Base-by-base conservation (phyloP, 2,329 filamentous ascomycete species). In the Claviceps pusilla region DNA sequence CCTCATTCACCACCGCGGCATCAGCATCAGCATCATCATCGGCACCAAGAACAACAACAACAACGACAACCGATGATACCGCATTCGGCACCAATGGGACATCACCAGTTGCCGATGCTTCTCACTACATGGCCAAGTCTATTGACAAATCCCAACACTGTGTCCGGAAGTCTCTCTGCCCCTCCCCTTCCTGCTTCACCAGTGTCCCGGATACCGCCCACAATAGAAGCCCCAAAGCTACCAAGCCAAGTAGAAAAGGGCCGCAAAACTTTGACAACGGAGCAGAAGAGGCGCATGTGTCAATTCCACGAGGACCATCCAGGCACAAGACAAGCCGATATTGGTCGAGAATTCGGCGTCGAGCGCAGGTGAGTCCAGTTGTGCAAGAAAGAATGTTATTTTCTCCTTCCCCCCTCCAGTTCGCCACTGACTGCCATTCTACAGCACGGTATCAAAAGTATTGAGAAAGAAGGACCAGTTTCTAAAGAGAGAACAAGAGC, bases 361-460 rank as follows among this genome's bases (percentile, higher is more conserved):
- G 93, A 98, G 73, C 77, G 93, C 84, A 97, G 93, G 93, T 97
- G 83, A 68, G 73, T 16, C 28, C 14, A 42, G 28, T 24, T 31
- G 19, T 48, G 33, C 33, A 24, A 29, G 11, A 6, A 39, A 31
- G 11, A 24, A 2, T 24, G 24, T 24, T 24, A 24, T 24, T 24
- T 24, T 24, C 24, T 24, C 3, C 24, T 24, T 24, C 24, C 6
- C 47, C 9, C 31, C 5, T 41, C 31, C 19, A 41, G 24, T 14
- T 14, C 4, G 24, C 16, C 35, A 29, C n/a, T 50, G 41, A 45
- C 48, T 45, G n/a, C n/a, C 35, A 28, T 49, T 41, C 28, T 41
- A 52, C 57, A 98, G 93, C 73, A 98, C 93, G 50, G 93, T 98
- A n/a, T 98, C 93, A 54, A 98, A 98, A 68, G 93, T 97, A 54